Evolutionary conservation across 83 land plant genomes (phyloP), one percentile per base, ranked within the genome.

Genomic region (Diphasiastrum complanatum): DNA sequence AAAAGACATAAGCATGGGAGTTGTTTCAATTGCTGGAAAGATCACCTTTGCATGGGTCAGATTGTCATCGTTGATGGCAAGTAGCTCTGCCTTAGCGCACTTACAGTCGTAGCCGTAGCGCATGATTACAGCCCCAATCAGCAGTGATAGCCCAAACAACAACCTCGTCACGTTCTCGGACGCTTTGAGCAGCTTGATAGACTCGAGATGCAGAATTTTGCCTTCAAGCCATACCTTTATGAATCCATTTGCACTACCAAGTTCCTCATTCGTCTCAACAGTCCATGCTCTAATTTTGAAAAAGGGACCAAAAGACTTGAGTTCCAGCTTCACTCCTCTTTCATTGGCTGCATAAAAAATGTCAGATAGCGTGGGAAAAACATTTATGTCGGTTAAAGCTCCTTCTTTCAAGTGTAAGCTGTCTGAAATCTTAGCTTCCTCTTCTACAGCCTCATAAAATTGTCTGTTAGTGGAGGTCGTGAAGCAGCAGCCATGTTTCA

Each of bases 61-160:
- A 30, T 64, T 26, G 5, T 27, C 22, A 30, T 64, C 67, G 6
- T 64, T 64, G 64, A 64, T 64, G 30, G 67, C 67, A 19, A 64
- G 61, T 2, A 64, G 67, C 67, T 64, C 67, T 3, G 67, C 67
- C 34, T 50, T 64, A 37, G 24, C 19, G 31, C 67, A 64, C 2
- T 25, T 25, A 4, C 19, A 18, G 11, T 48, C 62, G 62, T 29
- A 31, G 16, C 67, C 67, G 51, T 49, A 33, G 10, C 67, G 19
- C 12, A 64, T 50, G 2, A 36, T 62, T 10, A 20, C 35, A 45
- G 67, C 67, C 51, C 67, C 67, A 31, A 64, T 54, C 19, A 64
- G 33, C 18, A 64, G 34, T 14, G 63, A 18, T 22, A 64, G 6
- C 3, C 67, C 67, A 26, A 64, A 64, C 28, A 64, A 2, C 2